These are phyloP conservation scores for Termitomyces sp. DNA, from an alignment of 768 basidiomycete genomes.

Conservation along the genomic window DNA sequence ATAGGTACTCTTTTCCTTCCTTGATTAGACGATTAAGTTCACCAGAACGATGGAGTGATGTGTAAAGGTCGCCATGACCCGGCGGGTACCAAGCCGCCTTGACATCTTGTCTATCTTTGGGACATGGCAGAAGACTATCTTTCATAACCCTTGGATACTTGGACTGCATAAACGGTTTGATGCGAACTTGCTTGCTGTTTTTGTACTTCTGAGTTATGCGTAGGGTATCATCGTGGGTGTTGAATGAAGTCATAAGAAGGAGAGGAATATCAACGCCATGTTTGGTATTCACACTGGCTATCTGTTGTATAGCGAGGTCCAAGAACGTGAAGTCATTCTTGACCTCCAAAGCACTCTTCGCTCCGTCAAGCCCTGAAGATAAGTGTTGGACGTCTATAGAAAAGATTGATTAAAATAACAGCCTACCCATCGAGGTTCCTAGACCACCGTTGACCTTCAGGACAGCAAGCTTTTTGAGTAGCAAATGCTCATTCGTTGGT, in stretches of 20 bases:
- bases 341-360: constrained; percentile 83
- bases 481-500: constrained; percentile 47
- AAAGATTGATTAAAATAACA: neutral
- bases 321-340: constrained; percentile 86
- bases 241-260: constrained; percentile 92
- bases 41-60: constrained; percentile 70
- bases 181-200: constrained; percentile 72
- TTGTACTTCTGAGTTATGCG: constrained; percentile 83
- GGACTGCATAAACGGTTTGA: constrained; percentile 79
- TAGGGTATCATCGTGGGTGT: constrained; percentile 84
- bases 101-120: constrained; percentile 59
- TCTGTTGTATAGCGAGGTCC: constrained; percentile 79
- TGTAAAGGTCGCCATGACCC: constrained; percentile 83
- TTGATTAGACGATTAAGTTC: constrained; percentile 70
- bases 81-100: constrained; percentile 87
- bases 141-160: constrained; percentile 79
- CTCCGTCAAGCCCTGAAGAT: constrained; percentile 59
- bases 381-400: constrained; percentile 15
- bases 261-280: constrained; percentile 76
- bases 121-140: constrained; percentile 69
- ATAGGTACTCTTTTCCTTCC: constrained; percentile 86
- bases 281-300: constrained; percentile 77
- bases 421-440: constrained; percentile 72
- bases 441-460: constrained; percentile 85
- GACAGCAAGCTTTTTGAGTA: constrained; percentile 16